Evolutionary conservation across 345 rosid species (phyloP).

Genomic region (Pistacia integerrima): DNA sequence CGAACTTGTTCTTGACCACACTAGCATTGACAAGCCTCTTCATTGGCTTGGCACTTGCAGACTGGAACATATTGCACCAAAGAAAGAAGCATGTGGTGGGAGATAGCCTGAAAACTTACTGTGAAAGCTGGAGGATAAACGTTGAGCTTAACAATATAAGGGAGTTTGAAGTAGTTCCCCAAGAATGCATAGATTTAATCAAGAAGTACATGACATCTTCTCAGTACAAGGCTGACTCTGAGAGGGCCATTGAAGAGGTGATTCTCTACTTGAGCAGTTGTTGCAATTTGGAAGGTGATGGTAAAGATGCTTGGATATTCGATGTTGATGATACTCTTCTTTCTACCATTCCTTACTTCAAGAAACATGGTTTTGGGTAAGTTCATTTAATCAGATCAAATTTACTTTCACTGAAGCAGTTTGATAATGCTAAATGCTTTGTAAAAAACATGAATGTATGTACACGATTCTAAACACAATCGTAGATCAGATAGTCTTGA

Average conservation of each 20-base stretch:
- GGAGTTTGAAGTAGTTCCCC: constrained; percentile 64
- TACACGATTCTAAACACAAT: no score
- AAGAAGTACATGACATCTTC: constrained; percentile 68
- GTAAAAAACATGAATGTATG: no score
- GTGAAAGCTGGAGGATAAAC: constrained; percentile 81
- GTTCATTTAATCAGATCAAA: background rate
- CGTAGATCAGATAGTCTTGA: background rate
- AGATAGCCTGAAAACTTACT: constrained; percentile 44
- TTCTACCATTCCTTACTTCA: constrained; percentile 71
- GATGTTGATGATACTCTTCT: constrained; percentile 75
- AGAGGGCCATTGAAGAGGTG: constrained; percentile 53
- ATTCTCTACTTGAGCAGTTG: constrained; percentile 42
- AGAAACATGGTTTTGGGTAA: constrained; percentile 69
- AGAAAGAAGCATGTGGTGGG: constrained; percentile 20
- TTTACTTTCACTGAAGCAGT: background rate
- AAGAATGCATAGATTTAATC: constrained; percentile 55
- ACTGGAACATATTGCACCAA: constrained; percentile 69
- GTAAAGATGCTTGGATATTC: constrained; percentile 77
- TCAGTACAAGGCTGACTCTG: constrained; percentile 58
- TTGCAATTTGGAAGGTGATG: constrained; percentile 45
- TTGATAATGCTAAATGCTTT: no score
- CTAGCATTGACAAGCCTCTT: constrained; percentile 40
- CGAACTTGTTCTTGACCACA: constrained; percentile 23
- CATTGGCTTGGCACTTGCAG: constrained; percentile 39
- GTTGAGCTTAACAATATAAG: constrained; percentile 75